A percentile compares a stretch with the other conserved stretches of the same genome.
Evolutionary conservation across 306 rosid species (phyloP).

Genomic region (Argentina anserina): DNA sequence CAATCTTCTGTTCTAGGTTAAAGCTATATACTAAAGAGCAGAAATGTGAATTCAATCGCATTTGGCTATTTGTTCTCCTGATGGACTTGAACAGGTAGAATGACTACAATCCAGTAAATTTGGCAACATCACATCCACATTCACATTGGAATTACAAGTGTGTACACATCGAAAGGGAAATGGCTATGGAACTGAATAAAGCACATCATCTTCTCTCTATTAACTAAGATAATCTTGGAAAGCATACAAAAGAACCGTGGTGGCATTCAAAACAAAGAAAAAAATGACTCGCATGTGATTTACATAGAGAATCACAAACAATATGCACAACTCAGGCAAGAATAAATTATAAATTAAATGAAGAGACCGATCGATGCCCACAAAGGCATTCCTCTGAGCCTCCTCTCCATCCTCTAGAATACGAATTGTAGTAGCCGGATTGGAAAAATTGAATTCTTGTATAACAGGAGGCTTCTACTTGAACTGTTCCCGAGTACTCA

Average conservation of each 20-base stretch:
- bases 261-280: slow-evolving; percentile 42
- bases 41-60: too few relatives aligned
- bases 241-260: slow-evolving; percentile 35
- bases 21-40: too few relatives aligned
- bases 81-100: not conserved
- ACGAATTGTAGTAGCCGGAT: slow-evolving; percentile 23
- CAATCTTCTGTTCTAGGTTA: too few relatives aligned
- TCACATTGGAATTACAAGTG: not conserved
- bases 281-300: slow-evolving; percentile 40
- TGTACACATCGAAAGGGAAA: not conserved
- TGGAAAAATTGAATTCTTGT: slow-evolving; percentile 26
- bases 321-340: slow-evolving; percentile 62
- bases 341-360: slow-evolving; percentile 23
- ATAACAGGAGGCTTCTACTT: slow-evolving; percentile 29
- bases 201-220: slow-evolving; percentile 21
- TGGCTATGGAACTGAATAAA: slow-evolving; percentile 9
- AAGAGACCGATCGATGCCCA: slow-evolving; percentile 28
- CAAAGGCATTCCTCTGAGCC: slow-evolving; percentile 36
- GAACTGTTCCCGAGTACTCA: slow-evolving; percentile 41
- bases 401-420: slow-evolving; percentile 23
- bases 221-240: slow-evolving; percentile 19
- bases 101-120: not conserved
- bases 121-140: slow-evolving; percentile 10
- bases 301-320: slow-evolving; percentile 55
- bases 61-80: not conserved